Base-by-base conservation (phyloP, 805 yeast species). In the Sugiyamaella americana region DNA sequence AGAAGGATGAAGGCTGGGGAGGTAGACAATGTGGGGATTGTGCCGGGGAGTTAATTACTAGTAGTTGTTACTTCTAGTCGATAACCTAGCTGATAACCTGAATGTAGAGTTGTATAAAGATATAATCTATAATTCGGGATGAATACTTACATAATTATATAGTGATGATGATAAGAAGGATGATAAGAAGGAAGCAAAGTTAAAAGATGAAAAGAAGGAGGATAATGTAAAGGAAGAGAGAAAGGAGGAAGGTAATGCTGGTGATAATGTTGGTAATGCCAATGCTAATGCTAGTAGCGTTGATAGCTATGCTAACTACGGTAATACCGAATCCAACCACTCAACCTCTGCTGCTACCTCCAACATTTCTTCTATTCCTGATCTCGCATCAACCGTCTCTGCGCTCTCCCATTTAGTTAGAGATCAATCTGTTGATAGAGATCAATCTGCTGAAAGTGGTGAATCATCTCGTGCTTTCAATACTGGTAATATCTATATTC, bases 401-500 rank as follows among this genome's bases (percentile, higher is more conserved):
- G 47, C 54, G 20, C 53, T 48, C 26, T 52, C 57, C 4, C 46
- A 49, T 10, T 24, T 26, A 8, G 32, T 26, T 8, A 26, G 13
- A 13, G 13, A 13, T n/a, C n/a, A n/a, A n/a, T n/a, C n/a, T n/a
- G n/a, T n/a, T 26, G 32, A 26, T 26, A 13, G 32, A 26, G 32
- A 26, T 13, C 32, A 26, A 8, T 26, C 32, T 8, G 32, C 11
- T 26, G 32, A 26, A 8, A 13, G 8, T 40, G 22, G 66, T 67
- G 44, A 56, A 62, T 41, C 65, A 62, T 45, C 64, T 66, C 16
- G 43, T 19, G 59, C 59, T 5, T 57, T 56, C 50, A 55, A 52
- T 43, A 63, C 68, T 11, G 69, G 68, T 18, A 62, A 65, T 76
- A 79, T 64, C 63, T 78, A 53, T 66, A 77, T 52, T 30, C 70